Base-by-base conservation (phyloP, 345 rosid species). In the Lumnitzera littorea region DNA sequence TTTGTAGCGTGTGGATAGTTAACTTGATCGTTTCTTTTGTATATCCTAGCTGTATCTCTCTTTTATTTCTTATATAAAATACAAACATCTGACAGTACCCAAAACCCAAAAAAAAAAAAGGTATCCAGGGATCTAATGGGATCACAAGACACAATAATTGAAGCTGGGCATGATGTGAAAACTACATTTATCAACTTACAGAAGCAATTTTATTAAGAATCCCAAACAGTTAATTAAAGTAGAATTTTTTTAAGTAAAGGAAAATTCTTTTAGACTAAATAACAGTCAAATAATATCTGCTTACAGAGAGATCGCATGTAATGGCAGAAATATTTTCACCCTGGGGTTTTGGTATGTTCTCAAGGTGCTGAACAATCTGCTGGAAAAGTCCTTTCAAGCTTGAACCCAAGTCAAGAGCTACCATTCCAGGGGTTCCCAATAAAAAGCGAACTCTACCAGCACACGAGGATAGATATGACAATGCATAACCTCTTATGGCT, bases 401-500 rank as follows among this genome's bases (percentile, higher is more conserved):
- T 56, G 92, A 67, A 69, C 91, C 95, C 67, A 88, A 82, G 69
- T 91, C 99, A 76, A 94, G 96, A 67, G 99, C 99, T 80, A 91
- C 95, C 78, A 94, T 91, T 75, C 97, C 97, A 24, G 99, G 96
- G 79, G 96, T 79, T 57, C 89, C 88, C 72, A 94, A 79, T 77
- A 94, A 74, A 78, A 87, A 91, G 43, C 91, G 91, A 65, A 94
- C 83, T 81, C 97, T 80, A 72, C 95, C 95, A 74, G 97, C 97
- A 72, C 96, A 84, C 48, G 97, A 91, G 73, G 99, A 94, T 70
- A 94, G 97, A 85, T 83, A 94, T 58, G 99, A 94, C 70, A 91
- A 79, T 57, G 96, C 99, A 80, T 91, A 94, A 56, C 97, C 99
- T 68, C 97, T 85, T 71, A 87, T 84, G 61, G 99, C 99, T 94